Evolutionary conservation across 352 stramenopile species (phyloP), one percentile per base, ranked within the genome.

Genomic region (Phytophthora vignae): DNA sequence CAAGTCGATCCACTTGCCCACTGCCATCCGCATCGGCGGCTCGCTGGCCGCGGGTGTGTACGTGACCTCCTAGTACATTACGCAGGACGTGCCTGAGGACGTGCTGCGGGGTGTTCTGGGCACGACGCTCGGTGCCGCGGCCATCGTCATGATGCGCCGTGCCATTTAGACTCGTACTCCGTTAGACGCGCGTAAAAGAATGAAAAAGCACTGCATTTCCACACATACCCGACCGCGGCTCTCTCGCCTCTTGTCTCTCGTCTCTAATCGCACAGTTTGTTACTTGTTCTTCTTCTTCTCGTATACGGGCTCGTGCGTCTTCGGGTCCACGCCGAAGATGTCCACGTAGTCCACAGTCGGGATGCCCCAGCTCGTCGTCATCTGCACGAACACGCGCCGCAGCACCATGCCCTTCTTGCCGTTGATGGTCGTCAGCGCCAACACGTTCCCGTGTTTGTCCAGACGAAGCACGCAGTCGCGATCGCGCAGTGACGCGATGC

Each of bases 221-320:
- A 67, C 60, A 73, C 54, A 65, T 67, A 73, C 46, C 71, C 31
- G 33, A 38, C 53, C 12, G 57, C 55, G 63, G 66, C 53, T 72
- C 66, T 74, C 66, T 76, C 62, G 46, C 55, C 46, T 50, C 62
- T 61, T 17, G 36, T 44, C 14, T 17, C 36, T 44, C 14, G 11
- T 44, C 36, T 67, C 60, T 73, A 58, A 11, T 17, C 14, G 27
- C 50, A 52, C 42, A 44, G 29, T 36, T 17, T 27, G 14, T 66
- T 73, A 90, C 77, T 94, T 92, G 74, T 91, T 92, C 62, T 79
- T 82, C 71, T 95, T 95, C 81, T 93, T 94, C 73, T 95, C 88
- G 71, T 95, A 95, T 50, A 92, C 88, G 9, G 67, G 55, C 52
- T 79, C 88, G 33, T 82, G 69, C 6, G 85, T 93, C 12, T 70